These are phyloP conservation scores for Hygrophila difformis DNA, from an alignment of 257 asterid genomes.

Conservation along the genomic window DNA sequence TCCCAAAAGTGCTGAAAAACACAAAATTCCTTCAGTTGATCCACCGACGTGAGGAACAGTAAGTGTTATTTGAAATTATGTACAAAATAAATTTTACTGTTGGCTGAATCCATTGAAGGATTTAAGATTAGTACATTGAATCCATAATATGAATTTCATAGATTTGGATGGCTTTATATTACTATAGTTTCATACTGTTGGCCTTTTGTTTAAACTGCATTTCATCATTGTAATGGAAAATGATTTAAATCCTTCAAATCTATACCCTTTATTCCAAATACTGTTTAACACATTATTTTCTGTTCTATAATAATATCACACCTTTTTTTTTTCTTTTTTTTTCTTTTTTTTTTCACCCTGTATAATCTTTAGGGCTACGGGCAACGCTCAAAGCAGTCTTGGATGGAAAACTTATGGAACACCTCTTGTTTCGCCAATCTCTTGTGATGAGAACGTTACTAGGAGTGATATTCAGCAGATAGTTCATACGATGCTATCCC, in stretches of 20 bases:
- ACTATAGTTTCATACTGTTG: not conserved
- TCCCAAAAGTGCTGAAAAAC: conserved; percentile 63
- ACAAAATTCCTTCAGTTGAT: conserved; percentile 87
- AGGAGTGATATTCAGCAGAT: conserved; percentile 78
- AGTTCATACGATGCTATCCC: conserved; percentile 78
- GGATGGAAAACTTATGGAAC: conserved; percentile 99
- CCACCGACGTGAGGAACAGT: conserved; percentile 95
- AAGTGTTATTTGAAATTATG: conserved; percentile 18
- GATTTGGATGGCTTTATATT: not conserved
- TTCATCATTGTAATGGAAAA: too few species aligned
- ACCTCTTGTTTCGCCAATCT: conserved; percentile 93
- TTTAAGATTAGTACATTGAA: not conserved
- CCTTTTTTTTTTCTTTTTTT: conserved; percentile 13
- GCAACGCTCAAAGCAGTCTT: conserved; percentile 54
- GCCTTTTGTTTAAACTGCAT: not conserved
- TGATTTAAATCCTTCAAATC: too few species aligned
- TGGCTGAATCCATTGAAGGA: not conserved
- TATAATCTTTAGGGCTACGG: conserved; percentile 57
- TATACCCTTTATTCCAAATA: too few species aligned
- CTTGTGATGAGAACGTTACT: conserved; percentile 71
- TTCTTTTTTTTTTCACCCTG: too few species aligned
- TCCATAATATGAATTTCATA: too few species aligned
- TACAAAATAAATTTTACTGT: not conserved
- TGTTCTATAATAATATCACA: conserved; percentile 4
- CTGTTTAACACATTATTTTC: conserved; percentile 10